Conservation (phyloP, 257 asterid species). For the Catharanthus roseus region DNA sequence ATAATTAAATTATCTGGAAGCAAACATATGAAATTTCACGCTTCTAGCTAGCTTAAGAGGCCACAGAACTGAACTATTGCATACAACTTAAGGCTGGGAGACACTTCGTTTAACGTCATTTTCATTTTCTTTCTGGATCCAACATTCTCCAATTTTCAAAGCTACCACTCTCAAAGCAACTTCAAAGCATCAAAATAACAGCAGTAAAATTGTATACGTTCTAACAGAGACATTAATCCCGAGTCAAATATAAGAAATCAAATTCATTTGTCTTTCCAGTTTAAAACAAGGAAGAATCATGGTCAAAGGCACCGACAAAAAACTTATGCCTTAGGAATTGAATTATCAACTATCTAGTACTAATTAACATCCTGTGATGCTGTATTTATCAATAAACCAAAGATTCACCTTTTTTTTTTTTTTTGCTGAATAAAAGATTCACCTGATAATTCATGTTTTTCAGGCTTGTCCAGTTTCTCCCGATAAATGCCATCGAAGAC, state of each 20-base stretch:
- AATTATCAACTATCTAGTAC: too few species aligned
- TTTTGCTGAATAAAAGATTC: too few species aligned
- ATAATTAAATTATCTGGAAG: neutral
- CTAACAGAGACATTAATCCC: too few species aligned
- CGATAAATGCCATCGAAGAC: constrained; percentile 51
- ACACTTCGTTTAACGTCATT: neutral
- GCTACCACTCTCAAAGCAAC: neutral
- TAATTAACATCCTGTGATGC: neutral
- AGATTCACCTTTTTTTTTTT: too few species aligned
- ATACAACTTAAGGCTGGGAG: neutral
- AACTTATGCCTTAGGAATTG: neutral
- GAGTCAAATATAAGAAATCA: too few species aligned
- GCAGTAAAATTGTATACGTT: too few species aligned
- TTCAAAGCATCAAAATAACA: neutral
- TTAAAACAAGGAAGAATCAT: neutral
- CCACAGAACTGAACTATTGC: neutral
- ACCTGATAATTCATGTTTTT: constrained; percentile 47
- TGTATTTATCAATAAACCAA: neutral
- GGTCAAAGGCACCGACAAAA: too few species aligned
- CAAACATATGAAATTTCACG: too few species aligned
- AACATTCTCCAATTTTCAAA: neutral
- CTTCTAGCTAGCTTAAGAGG: neutral
- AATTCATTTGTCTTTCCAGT: neutral
- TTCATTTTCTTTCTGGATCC: neutral
- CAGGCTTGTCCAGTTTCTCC: constrained; percentile 37